Percentiles rank a stretch among this genome's conserved stretches.
phyloP scores from a whole-genome alignment of 352 stramenopile genomes.

The Blastocystis sp. region DNA sequence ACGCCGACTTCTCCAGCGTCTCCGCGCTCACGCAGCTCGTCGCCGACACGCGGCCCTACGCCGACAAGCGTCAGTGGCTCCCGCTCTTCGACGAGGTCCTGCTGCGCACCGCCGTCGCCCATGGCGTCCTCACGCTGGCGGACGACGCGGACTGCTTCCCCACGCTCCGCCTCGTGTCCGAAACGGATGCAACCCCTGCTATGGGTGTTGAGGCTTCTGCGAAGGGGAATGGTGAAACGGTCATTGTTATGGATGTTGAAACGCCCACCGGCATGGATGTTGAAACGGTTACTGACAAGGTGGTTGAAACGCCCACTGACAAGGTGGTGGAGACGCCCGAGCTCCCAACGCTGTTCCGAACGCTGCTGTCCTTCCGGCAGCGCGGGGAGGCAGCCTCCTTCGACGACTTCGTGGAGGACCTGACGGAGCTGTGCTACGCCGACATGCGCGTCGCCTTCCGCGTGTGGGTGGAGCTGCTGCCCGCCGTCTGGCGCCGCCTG shows the following conservation, averaged over 20 bases:
- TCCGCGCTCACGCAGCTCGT: neutral
- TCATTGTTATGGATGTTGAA: too few relatives aligned
- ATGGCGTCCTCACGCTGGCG: neutral
- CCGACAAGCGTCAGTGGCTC: conserved; percentile 25
- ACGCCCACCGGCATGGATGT: too few relatives aligned
- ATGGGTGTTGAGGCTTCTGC: neutral
- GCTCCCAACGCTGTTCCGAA: neutral
- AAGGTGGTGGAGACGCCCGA: neutral
- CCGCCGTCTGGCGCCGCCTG: conserved; percentile 9
- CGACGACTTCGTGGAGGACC: neutral
- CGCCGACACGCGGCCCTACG: neutral
- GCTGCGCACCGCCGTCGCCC: neutral
- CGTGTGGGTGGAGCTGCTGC: conserved; percentile 37
- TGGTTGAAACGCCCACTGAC: too few relatives aligned
- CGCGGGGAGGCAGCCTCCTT: neutral
- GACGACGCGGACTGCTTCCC: neutral
- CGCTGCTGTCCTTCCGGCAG: neutral
- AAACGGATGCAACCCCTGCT: neutral
- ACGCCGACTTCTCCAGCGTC: neutral
- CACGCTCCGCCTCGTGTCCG: neutral
- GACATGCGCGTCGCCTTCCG: conserved; percentile 45
- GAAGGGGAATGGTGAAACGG: neutral
- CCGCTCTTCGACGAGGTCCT: conserved; percentile 26
- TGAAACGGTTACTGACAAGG: too few relatives aligned
- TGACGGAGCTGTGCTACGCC: conserved; percentile 38